phyloP scores from a whole-genome alignment of 352 stramenopile genomes.

The Phytophthora pistaciae region DNA sequence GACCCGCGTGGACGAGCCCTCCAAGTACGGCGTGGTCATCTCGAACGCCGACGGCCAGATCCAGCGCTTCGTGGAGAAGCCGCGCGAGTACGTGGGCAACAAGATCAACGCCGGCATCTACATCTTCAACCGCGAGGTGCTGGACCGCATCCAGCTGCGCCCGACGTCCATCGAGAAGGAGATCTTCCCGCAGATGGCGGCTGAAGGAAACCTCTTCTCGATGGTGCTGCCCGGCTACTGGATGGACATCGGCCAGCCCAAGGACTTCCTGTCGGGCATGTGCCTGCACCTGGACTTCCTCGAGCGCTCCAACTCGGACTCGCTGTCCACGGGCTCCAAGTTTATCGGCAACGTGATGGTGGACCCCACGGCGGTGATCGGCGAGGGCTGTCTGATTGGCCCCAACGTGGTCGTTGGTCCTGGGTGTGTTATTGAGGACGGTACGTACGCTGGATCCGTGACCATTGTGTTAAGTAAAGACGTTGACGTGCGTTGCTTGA shows the following conservation, averaged over 20 bases:
- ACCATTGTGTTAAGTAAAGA: background rate
- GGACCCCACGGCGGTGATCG: constrained; percentile 80
- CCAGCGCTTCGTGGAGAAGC: constrained; percentile 92
- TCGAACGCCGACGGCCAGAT: constrained; percentile 83
- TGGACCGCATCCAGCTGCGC: constrained; percentile 88
- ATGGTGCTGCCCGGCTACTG: constrained; percentile 91
- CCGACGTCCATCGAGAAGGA: constrained; percentile 94
- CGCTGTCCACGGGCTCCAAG: constrained; percentile 68
- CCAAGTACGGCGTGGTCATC: constrained; percentile 92
- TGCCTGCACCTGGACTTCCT: constrained; percentile 87
- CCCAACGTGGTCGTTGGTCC: constrained; percentile 88
- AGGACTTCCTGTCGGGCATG: constrained; percentile 91
- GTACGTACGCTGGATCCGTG: constrained; percentile 28
- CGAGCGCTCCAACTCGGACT: constrained; percentile 49
- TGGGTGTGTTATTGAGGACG: constrained; percentile 87
- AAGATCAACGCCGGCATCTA: constrained; percentile 94
- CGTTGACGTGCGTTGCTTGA: background rate
- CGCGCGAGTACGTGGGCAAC: constrained; percentile 90
- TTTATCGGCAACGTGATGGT: constrained; percentile 91
- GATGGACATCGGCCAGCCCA: constrained; percentile 93
- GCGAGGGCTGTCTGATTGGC: constrained; percentile 82
- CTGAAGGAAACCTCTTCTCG: constrained; percentile 86
- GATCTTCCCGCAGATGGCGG: constrained; percentile 92
- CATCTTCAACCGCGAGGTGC: constrained; percentile 89
- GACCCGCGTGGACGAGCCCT: constrained; percentile 88